Evolutionary conservation across 2,329 filamentous ascomycete species (phyloP).

Genomic region (Pseudogymnoascus sp.): DNA sequence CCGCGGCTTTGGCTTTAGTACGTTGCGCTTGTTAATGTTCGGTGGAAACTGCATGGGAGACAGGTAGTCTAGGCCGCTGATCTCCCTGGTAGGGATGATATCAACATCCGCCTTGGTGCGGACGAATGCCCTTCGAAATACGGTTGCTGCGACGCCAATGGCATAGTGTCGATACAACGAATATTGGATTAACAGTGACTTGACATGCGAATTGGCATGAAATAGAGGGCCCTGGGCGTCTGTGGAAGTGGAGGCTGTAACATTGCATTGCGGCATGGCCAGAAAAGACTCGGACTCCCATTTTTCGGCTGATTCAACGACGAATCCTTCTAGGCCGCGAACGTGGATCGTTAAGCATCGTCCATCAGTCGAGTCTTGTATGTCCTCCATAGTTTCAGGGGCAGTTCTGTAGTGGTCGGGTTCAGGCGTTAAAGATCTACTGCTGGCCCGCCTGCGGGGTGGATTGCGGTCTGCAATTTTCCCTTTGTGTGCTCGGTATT

Average conservation of each 20-base stretch:
- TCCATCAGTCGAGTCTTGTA: slow-evolving; percentile 56
- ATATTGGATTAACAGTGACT: slow-evolving; percentile 75
- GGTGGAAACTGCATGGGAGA: slow-evolving; percentile 23
- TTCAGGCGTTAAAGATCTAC: slow-evolving; percentile 60
- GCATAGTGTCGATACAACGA: slow-evolving; percentile 92
- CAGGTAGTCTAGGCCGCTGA: slow-evolving; percentile 16
- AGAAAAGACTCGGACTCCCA: slow-evolving; percentile 82
- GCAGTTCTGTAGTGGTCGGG: slow-evolving; percentile 50
- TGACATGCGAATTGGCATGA: slow-evolving; percentile 74
- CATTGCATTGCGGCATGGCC: slow-evolving; percentile 76
- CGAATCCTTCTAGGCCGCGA: slow-evolving; percentile 78
- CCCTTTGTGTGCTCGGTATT: slow-evolving; percentile 77
- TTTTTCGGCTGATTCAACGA: slow-evolving; percentile 78
- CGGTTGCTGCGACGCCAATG: slow-evolving; percentile 70
- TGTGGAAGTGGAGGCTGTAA: slow-evolving; percentile 75
- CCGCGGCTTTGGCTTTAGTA: background rate
- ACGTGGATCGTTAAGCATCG: slow-evolving; percentile 73
- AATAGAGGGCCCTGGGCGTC: slow-evolving; percentile 83
- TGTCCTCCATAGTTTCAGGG: slow-evolving; percentile 45
- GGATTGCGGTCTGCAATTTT: slow-evolving; percentile 54
- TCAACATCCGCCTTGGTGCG: slow-evolving; percentile 41
- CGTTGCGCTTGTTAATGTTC: slow-evolving; percentile 18
- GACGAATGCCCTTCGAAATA: slow-evolving; percentile 64
- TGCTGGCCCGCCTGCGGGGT: slow-evolving; percentile 63
- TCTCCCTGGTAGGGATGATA: slow-evolving; percentile 12